Conservation (phyloP, 140 eudicot genomes). For the Bidens hawaiensis region DNA sequence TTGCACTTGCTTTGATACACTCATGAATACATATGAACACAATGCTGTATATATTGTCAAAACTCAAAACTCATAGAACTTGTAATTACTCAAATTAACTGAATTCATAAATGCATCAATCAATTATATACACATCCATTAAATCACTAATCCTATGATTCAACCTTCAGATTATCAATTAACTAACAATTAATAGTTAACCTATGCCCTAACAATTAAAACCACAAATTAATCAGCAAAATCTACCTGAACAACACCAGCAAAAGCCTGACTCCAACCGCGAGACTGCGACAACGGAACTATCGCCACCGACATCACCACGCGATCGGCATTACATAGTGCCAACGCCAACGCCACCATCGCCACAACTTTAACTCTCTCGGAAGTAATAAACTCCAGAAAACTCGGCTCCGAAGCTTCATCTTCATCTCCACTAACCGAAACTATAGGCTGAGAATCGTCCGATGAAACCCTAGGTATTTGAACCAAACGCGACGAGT, state of each 20-base stretch:
- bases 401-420: conserved; percentile 45
- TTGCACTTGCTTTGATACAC: too few species aligned
- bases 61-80: too few species aligned
- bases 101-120: too few species aligned
- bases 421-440: conserved; percentile 4
- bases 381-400: conserved; percentile 84
- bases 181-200: background rate
- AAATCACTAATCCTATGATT: background rate
- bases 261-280: conserved; percentile 87
- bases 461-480: conserved; percentile 38
- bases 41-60: too few species aligned
- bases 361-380: conserved; percentile 93
- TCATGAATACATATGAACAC: too few species aligned
- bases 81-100: too few species aligned
- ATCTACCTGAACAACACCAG: conserved; percentile 94
- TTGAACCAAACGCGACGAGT: conserved; percentile 9
- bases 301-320: conserved; percentile 92
- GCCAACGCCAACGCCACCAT: conserved; percentile 92
- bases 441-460: conserved; percentile 29
- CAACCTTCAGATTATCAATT: background rate
- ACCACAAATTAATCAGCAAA: conserved; percentile 2
- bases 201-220: conserved; percentile 4
- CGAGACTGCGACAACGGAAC: conserved; percentile 75
- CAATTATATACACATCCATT: background rate
- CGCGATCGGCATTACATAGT: conserved; percentile 93